Percentiles rank a stretch among this genome's conserved stretches.
phyloP scores from a whole-genome alignment of 2,329 filamentous ascomycete genomes.

The Aspergillus intermedius region DNA sequence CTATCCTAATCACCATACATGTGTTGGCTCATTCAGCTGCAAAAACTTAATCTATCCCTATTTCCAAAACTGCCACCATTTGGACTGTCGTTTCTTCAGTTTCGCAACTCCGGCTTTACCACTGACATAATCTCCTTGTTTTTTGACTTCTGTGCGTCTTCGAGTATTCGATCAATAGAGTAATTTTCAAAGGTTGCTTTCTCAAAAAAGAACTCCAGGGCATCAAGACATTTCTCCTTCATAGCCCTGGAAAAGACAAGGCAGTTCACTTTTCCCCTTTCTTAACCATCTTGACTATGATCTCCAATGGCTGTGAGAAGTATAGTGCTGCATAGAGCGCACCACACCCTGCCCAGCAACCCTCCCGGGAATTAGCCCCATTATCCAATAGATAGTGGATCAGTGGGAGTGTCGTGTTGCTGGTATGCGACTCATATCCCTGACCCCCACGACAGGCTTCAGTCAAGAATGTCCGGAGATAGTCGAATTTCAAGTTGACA shows the following conservation, averaged over 20 bases:
- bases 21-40: not conserved
- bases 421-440: not conserved
- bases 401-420: not conserved
- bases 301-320: not conserved
- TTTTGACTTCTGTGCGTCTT: not conserved
- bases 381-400: not conserved
- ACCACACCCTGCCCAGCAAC: not conserved
- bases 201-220: not conserved
- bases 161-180: not conserved
- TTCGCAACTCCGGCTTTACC: not conserved
- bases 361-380: not conserved
- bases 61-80: not conserved
- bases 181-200: not conserved
- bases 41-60: not conserved
- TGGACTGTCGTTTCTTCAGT: not conserved
- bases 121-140: not conserved
- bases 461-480: not conserved
- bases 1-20: not conserved
- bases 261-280: not conserved
- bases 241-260: not conserved
- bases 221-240: not conserved
- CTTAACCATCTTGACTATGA: not conserved
- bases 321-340: not conserved
- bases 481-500: not conserved
- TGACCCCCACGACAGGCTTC: not conserved